Evolutionary conservation across 495 filamentous ascomycete genomes (phyloP), one percentile per base, ranked within the genome.

Genomic region (Talaromyces thailandensis): DNA sequence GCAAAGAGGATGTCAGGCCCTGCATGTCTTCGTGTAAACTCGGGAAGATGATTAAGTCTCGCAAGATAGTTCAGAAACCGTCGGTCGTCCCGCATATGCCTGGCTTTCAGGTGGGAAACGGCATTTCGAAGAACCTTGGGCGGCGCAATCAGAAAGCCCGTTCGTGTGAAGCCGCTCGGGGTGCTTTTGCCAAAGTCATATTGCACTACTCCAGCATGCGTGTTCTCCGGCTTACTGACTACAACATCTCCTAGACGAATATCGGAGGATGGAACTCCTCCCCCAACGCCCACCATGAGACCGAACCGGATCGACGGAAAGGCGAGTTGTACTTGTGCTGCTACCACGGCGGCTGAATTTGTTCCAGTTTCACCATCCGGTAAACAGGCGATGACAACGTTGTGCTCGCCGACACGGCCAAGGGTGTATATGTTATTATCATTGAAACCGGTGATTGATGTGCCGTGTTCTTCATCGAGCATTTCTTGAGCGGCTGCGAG

Each of bases 281-380:
- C 75, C 53, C 71, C 75, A 45, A 77, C 70, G 9, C 75, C 75
- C 2, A 78, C 75, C 68, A 74, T 69, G 11, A 78, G 63, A 28
- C 68, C 64, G 51, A 68, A 66, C 61, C 60, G 58, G 63, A 78
- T 75, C 2, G 61, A 45, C 7, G 58, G 53, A 62, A 78, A 78
- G 11, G 53, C 71, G 8, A 50, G 60, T 11, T 25, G 63, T 68
- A 77, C 68, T 16, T 69, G 63, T 12, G 21, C 66, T 18, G 73
- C 69, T 12, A 35, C 31, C 1, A 35, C 9, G 3, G 70, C 64
- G 9, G 76, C 70, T 31, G 72, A 67, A 6, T 6, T 64, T 37
- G 16, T 71, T n/a, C 75, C 71, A 6, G 23, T 26, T 45, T 31
- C 24, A 43, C 31, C 31, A 12, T 62, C 62, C 11, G 62, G 53